These are phyloP conservation scores for Xylaria acuta DNA, from an alignment of 495 filamentous ascomycete species.

Conservation along the genomic window DNA sequence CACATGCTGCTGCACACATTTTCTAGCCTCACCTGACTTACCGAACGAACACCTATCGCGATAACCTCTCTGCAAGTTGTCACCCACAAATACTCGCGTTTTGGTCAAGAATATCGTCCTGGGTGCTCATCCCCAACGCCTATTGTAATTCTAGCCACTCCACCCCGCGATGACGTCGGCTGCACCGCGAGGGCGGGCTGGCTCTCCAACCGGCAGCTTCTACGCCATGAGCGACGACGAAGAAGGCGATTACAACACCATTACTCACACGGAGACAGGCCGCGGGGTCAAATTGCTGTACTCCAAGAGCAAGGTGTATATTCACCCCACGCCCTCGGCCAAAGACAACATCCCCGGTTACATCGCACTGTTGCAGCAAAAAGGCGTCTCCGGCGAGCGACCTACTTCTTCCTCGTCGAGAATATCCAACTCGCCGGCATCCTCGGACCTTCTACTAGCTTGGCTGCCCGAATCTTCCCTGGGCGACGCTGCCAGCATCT, in stretches of 20 bases:
- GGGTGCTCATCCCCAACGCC: not conserved
- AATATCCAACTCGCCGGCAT: constrained; percentile 43
- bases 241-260: constrained; percentile 93
- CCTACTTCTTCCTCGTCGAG: constrained; percentile 60
- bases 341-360: constrained; percentile 98
- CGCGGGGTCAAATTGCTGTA: constrained; percentile 94
- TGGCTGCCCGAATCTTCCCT: constrained; percentile 94
- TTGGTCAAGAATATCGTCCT: not conserved
- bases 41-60: not conserved
- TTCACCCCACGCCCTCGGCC: constrained; percentile 92
- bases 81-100: not conserved
- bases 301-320: constrained; percentile 98
- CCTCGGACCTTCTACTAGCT: constrained; percentile 80
- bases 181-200: constrained; percentile 41
- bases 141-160: constrained; percentile 4
- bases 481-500: constrained; percentile 83
- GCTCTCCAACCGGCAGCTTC: constrained; percentile 86
- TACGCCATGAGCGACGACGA: constrained; percentile 98
- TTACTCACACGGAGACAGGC: constrained; percentile 79
- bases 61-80: not conserved
- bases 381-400: constrained; percentile 56
- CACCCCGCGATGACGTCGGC: constrained; percentile 44
- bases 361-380: constrained; percentile 93
- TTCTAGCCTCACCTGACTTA: constrained; percentile 16
- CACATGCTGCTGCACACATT: constrained; percentile 11